Evolutionary conservation across 2,329 filamentous ascomycete genomes (phyloP), one percentile per base, ranked within the genome.

Genomic region (Penicillium occitanis): DNA sequence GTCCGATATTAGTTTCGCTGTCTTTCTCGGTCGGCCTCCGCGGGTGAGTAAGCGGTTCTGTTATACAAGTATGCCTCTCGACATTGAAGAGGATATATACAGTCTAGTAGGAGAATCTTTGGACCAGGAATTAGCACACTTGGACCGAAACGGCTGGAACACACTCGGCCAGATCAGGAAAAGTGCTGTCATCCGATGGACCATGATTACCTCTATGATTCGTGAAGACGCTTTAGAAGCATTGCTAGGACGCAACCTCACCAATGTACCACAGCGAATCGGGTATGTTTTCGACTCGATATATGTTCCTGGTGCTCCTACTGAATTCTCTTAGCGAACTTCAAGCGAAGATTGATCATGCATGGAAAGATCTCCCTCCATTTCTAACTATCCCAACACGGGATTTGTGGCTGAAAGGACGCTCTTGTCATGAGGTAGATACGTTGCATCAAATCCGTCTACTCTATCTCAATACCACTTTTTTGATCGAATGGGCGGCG

Each of bases 1-100:
- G n/a, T 66, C 64, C 25, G 64, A 66, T 59, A 66, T 66, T 5
- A 66, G 64, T 33, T 66, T 66, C 50, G 64, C 64, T 8, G 64
- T 66, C 11, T 66, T 66, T 66, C 25, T 66, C 6, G 64, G 64
- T 13, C 64, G 64, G 14, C 64, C 64, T 11, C 64, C 64, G 14
- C 59, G 64, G 10, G 64, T 66, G 14, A 66, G 64, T 51, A 66
- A 66, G 28, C 64, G 64, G 0, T 66, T 66, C 25, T 66, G 64
- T 37, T 66, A 50, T 59, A 63, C 64, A 3, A 58, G 28, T 48
- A 66, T 66, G 64, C 64, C 64, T 58, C 64, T 66, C 40, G 64
- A 66, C 44, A 61, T 66, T 8, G 44, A 42, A 42, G 64, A 66
- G 33, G 51, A 59, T 40, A 59, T 51, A 59, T 66, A 66, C 42